Evolutionary conservation across 2,329 filamentous ascomycete species (phyloP).

Genomic region (Fusarium staphyleae): DNA sequence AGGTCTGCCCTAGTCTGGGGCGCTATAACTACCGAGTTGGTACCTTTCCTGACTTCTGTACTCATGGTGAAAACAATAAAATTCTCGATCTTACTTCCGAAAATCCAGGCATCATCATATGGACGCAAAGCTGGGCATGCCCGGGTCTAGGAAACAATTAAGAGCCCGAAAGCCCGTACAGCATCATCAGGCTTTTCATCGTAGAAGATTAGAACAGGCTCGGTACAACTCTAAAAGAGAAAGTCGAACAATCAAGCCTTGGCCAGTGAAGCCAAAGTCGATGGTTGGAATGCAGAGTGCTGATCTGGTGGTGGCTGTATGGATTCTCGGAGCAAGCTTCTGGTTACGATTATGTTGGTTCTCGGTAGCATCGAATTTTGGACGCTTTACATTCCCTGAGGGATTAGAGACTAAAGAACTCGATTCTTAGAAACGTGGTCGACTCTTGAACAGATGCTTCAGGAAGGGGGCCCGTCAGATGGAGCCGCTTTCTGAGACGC

Average conservation of each 20-base stretch:
- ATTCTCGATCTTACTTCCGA: too few relatives aligned
- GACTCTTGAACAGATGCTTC: neutral
- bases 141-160: neutral
- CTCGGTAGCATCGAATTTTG: neutral
- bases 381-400: neutral
- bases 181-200: neutral
- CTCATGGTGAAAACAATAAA: too few relatives aligned
- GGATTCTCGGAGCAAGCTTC: neutral
- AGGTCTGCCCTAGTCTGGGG: too few relatives aligned
- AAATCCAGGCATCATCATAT: too few relatives aligned
- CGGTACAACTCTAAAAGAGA: neutral
- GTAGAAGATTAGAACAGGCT: slow-evolving; percentile 13
- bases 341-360: neutral
- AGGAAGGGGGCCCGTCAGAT: neutral
- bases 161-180: neutral
- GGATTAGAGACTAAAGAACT: too few relatives aligned
- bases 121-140: too few relatives aligned
- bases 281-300: neutral
- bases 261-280: neutral
- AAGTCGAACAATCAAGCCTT: neutral
- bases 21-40: too few relatives aligned
- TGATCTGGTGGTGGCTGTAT: neutral
- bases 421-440: neutral
- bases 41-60: too few relatives aligned
- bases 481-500: too few relatives aligned